Evolutionary conservation across 2,329 filamentous ascomycete species (phyloP).

Genomic region (Microdochium trichocladiopsis): DNA sequence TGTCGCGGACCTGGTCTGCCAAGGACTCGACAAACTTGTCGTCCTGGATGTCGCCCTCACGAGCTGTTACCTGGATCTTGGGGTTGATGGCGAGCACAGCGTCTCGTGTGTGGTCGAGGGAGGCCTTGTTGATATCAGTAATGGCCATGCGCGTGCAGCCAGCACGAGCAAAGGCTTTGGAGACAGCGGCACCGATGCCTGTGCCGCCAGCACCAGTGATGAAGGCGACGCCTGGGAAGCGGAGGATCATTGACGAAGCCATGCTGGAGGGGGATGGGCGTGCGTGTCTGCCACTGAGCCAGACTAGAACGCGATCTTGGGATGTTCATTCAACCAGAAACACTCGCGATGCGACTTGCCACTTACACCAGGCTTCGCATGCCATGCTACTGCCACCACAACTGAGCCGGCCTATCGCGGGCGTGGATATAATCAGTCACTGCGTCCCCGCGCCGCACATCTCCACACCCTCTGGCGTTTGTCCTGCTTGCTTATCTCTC

Average conservation of each 20-base stretch:
- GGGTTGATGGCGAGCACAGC: constrained; percentile 25
- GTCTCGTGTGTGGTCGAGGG: constrained; percentile 27
- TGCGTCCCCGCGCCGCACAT: no score
- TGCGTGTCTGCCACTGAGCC: neutral
- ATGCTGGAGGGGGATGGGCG: neutral
- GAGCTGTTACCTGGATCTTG: constrained; percentile 19
- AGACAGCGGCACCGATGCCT: constrained; percentile 49
- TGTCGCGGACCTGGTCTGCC: constrained; percentile 17
- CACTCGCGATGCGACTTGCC: no score
- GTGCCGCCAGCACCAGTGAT: constrained; percentile 41
- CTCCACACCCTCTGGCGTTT: neutral
- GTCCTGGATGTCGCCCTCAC: constrained; percentile 39
- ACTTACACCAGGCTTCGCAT: no score
- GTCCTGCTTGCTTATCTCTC: neutral
- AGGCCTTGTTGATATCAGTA: constrained; percentile 38
- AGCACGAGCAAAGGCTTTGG: constrained; percentile 38
- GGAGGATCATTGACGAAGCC: constrained; percentile 7
- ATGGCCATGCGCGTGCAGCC: constrained; percentile 46
- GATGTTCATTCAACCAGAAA: no score
- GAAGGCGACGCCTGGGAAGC: constrained; percentile 36
- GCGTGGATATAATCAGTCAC: no score
- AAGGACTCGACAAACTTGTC: constrained; percentile 34
- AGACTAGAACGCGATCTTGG: neutral
- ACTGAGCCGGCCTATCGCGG: no score
- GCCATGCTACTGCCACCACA: no score